These are phyloP conservation scores for Leptographium procerum DNA, from an alignment of 2,329 filamentous ascomycete species.

Conservation along the genomic window DNA sequence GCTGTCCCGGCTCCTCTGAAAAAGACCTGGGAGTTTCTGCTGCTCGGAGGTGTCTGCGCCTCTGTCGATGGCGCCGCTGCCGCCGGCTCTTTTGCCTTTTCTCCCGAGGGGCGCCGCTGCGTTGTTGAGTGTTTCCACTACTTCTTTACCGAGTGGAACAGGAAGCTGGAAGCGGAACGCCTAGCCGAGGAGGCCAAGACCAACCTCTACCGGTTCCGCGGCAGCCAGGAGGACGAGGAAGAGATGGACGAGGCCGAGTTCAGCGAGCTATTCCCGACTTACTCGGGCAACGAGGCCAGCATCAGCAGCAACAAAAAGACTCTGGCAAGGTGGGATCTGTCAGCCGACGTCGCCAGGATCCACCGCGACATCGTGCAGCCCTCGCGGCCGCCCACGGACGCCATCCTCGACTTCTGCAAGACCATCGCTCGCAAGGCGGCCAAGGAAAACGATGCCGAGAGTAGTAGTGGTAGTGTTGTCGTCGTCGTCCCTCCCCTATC, in stretches of 20 bases:
- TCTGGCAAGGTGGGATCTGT: constrained; percentile 35
- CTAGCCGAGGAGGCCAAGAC: constrained; percentile 60
- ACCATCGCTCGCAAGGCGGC: constrained; percentile 29
- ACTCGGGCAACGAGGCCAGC: constrained; percentile 33
- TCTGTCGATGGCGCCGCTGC: constrained; percentile 33
- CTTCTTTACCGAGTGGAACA: constrained; percentile 73
- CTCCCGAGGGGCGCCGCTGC: constrained; percentile 32
- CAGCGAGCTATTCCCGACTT: constrained; percentile 70
- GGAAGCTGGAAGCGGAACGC: constrained; percentile 64
- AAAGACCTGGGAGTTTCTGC: constrained; percentile 37
- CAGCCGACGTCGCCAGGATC: constrained; percentile 48
- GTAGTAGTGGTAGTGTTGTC: too few species aligned
- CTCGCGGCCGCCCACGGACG: constrained; percentile 26
- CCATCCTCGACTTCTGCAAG: constrained; percentile 33
- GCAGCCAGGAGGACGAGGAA: constrained; percentile 65
- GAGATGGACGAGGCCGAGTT: constrained; percentile 65
- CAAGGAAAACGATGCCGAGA: constrained; percentile 11
- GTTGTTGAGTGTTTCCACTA: constrained; percentile 57
- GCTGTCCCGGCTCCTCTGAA: constrained; percentile 12
- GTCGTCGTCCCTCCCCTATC: too few species aligned
- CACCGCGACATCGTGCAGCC: constrained; percentile 45
- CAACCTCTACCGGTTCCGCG: constrained; percentile 75
- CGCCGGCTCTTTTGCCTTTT: constrained; percentile 15
- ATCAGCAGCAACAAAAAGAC: constrained; percentile 18
- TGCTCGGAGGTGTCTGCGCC: constrained; percentile 31